phyloP scores from a whole-genome alignment of 1,284 basidiomycete genomes.

The Tilletia walkeri region DNA sequence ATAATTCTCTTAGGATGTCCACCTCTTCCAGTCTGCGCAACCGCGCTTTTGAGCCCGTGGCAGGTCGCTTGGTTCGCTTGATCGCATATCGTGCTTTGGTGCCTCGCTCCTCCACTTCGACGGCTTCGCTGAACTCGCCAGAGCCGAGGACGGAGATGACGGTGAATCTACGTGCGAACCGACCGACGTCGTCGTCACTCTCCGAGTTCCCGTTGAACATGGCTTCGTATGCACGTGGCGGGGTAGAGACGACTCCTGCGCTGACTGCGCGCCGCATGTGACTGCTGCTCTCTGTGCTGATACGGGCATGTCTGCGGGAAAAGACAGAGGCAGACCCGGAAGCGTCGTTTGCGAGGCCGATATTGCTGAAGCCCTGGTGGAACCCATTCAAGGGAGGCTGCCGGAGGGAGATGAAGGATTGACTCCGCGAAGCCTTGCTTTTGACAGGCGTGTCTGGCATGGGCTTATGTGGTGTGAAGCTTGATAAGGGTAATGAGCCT shows the following conservation, averaged over 20 bases:
- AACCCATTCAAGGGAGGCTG: conserved; percentile 22
- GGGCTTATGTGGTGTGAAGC: conserved; percentile 1
- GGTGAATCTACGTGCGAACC: conserved; percentile 62
- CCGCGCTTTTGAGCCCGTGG: conserved; percentile 82
- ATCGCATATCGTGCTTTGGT: conserved; percentile 74
- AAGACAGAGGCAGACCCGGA: conserved; percentile 18
- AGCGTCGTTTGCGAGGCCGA: conserved; percentile 24
- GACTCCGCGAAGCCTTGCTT: conserved; percentile 20
- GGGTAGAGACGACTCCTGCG: conserved; percentile 12
- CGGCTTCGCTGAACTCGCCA: conserved; percentile 90
- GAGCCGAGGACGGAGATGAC: conserved; percentile 80
- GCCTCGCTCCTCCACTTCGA: conserved; percentile 77
- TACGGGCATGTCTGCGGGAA: conserved; percentile 17
- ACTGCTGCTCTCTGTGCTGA: conserved; percentile 14
- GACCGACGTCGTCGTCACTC: conserved; percentile 23
- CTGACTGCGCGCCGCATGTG: conserved; percentile 15
- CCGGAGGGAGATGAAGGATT: conserved; percentile 25
- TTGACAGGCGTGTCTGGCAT: conserved; percentile 59
- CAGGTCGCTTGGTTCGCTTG: conserved; percentile 84
- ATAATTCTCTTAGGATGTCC: conserved; percentile 81
- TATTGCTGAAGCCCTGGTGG: background rate
- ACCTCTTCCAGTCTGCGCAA: conserved; percentile 90
- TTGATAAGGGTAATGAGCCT: background rate
- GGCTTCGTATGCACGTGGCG: conserved; percentile 9
- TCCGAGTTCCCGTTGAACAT: background rate